These are phyloP conservation scores for Picea abies DNA, from an alignment of 83 land plant genomes.

Conservation along the genomic window DNA sequence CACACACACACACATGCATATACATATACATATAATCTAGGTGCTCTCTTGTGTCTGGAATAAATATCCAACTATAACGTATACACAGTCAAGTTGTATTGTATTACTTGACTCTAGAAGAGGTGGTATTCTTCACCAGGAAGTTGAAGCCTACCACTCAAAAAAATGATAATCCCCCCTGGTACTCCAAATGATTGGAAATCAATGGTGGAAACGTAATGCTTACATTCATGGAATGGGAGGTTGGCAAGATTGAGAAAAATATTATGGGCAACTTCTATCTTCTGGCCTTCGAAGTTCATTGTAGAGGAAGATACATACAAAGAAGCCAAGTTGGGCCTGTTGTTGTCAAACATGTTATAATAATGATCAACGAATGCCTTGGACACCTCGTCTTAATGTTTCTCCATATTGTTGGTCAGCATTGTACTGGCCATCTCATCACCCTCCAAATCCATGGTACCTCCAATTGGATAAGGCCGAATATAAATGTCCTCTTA, in stretches of 20 bases:
- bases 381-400: neutral
- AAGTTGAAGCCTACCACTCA: conserved; percentile 43
- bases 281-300: conserved; percentile 51
- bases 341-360: conserved; percentile 31
- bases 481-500: no score
- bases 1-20: no score
- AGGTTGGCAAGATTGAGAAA: conserved; percentile 42
- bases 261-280: conserved; percentile 38
- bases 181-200: conserved; percentile 48
- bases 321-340: conserved; percentile 22
- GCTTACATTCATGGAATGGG: conserved; percentile 52
- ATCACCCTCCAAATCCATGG: no score
- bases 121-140: no score
- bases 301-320: conserved; percentile 43
- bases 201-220: conserved; percentile 42
- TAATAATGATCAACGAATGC: conserved; percentile 19
- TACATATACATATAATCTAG: no score
- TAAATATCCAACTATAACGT: no score
- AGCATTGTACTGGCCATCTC: no score
- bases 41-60: no score
- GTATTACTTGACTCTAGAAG: conserved; percentile 17
- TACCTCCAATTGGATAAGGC: no score
- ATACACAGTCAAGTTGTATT: no score
- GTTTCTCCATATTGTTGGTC: neutral
- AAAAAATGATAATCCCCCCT: conserved; percentile 52